Evolutionary conservation across 768 basidiomycete genomes (phyloP), one percentile per base, ranked within the genome.

Genomic region (Russula compacta): DNA sequence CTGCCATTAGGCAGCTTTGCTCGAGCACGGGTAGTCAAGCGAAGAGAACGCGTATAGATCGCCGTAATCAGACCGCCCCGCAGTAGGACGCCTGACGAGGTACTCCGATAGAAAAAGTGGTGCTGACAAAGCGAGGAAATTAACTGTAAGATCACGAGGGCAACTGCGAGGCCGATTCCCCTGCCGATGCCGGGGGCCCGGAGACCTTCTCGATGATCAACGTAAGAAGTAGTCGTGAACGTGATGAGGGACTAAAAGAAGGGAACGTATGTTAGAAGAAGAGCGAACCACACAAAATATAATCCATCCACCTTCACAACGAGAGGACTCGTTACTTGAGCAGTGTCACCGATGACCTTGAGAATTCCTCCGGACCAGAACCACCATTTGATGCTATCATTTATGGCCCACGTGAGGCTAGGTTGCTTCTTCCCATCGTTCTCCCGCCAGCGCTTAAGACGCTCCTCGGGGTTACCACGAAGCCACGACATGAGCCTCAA

Each of bases 51-150:
- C 32, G 82, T 79, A 72, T 93, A 97, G 40, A 97, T 86, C 1
- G 89, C 85, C 1, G 89, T 86, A 66, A 97, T 95, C 48, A 97
- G 79, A 2, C 92, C 92, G 9, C 86, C 86, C 38, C 94, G 84
- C 14, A 89, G 69, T 15, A 93, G 79, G 3, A 95, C 91, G 29
- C 95, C 94, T 11, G 84, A 81, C 0, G 83, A 82, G 33, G 82
- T 79, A 40, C 78, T 76, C 9, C 88, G 81, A 69, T 92, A 90
- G 78, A 93, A 92, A 73, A 89, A 94, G 67, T 93, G 90, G 61
- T 95, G 83, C 8, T 81, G 79, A 66, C 82, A 82, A 56, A 92
- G 67, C 0, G 87, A 88, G 0, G 84, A 70, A 39, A 85, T 69
- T 38, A 91, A 54, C 67, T 92, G 87, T 66, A 97, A 76, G 19